phyloP scores from a whole-genome alignment of 345 rosid genomes.

The Pelargonium nanum region DNA sequence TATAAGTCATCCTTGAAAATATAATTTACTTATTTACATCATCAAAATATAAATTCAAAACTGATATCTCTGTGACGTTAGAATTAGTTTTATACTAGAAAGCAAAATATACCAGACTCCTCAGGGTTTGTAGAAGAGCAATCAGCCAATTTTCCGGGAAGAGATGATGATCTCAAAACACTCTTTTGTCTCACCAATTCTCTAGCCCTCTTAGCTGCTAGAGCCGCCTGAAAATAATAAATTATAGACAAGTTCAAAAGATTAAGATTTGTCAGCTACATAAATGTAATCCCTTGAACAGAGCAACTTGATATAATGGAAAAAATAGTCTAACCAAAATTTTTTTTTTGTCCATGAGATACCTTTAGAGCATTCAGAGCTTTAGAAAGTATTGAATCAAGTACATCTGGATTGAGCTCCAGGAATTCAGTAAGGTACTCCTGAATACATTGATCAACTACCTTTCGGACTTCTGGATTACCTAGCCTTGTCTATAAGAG shows the following conservation, averaged over 20 bases:
- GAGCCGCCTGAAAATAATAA: slow-evolving; percentile 68
- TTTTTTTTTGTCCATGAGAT: background rate
- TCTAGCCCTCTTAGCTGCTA: slow-evolving; percentile 97
- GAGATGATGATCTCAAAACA: slow-evolving; percentile 82
- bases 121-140: slow-evolving; percentile 88
- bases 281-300: too few relatives aligned
- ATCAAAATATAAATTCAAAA: background rate
- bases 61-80: background rate
- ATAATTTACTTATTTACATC: too few relatives aligned
- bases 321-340: background rate
- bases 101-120: slow-evolving; percentile 54
- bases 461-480: slow-evolving; percentile 93
- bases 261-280: background rate
- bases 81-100: background rate
- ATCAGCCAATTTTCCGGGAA: slow-evolving; percentile 97
- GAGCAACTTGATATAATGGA: too few relatives aligned
- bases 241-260: slow-evolving; percentile 1
- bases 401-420: slow-evolving; percentile 94
- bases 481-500: slow-evolving; percentile 85
- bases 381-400: slow-evolving; percentile 82
- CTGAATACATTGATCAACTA: slow-evolving; percentile 91
- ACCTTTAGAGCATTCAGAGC: slow-evolving; percentile 96
- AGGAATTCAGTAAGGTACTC: slow-evolving; percentile 88
- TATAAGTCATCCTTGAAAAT: too few relatives aligned
- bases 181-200: slow-evolving; percentile 91